phyloP scores from a whole-genome alignment of 2,329 filamentous ascomycete species.

The Aspergillus udagawae region DNA sequence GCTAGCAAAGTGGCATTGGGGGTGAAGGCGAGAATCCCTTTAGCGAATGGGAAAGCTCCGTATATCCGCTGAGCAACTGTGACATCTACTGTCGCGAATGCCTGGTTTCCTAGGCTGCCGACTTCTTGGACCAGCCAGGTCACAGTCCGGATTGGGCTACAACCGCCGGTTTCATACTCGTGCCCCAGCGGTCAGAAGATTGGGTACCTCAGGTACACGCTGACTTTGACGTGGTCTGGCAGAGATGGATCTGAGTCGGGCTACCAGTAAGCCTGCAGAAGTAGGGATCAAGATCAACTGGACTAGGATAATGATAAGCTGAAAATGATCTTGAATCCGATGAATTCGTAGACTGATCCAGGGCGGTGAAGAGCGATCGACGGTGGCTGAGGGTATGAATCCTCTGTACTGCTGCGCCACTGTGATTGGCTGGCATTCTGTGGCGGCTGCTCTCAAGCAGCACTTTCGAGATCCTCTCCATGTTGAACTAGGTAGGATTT shows the following conservation, averaged over 20 bases:
- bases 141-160: neutral
- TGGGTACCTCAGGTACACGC: neutral
- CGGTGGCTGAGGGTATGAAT: neutral
- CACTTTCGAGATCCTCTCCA: neutral
- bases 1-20: neutral
- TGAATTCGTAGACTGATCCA: neutral
- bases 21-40: neutral
- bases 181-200: neutral
- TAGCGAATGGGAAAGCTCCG: neutral
- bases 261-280: neutral
- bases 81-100: neutral
- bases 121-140: neutral
- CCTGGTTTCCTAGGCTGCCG: neutral
- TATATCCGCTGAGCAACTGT: neutral
- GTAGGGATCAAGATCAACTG: neutral
- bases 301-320: neutral
- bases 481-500: neutral
- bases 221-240: neutral
- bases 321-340: neutral
- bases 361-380: neutral
- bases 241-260: neutral
- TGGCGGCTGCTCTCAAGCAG: neutral
- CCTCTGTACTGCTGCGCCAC: neutral
- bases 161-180: neutral
- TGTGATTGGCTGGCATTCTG: neutral